Evolutionary conservation across 495 filamentous ascomycete genomes (phyloP), one percentile per base, ranked within the genome.

Genomic region (Staphylotrichum tortipilum): DNA sequence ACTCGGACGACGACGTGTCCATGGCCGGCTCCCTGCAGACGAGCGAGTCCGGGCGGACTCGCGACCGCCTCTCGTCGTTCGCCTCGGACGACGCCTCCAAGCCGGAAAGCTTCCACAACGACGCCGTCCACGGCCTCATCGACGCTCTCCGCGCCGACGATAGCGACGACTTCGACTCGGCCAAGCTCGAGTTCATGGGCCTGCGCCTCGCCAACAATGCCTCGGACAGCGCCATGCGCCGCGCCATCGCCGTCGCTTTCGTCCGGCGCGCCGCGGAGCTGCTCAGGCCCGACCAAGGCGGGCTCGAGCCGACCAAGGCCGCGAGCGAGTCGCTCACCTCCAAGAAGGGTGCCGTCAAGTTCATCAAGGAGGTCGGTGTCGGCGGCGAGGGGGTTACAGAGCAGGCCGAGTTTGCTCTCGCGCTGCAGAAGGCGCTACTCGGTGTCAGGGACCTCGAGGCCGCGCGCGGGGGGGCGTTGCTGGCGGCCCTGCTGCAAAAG

Each of bases 151-250:
- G 72, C 34, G 68, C 63, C 3, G 61, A 59, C 17, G 66, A 63
- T 26, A 80, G 80, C 47, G 82, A 84, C 43, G 79, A 87, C 34
- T 80, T 88, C n/a, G 87, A 92, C 60, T 84, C 85, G 10, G 88
- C 92, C 8, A 84, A 86, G 56, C 74, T 97, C 10, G 92, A 99
- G 63, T 82, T 99, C 35, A 92, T 85, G 69, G 84, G 86, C 56
- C 76, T 95, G 30, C 81, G 90, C 6, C 86, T 99, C 69, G 84
- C 81, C 19, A 85, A 83, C 53, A 89, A 99, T 61, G 94, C 92
- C 6, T 86, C 84, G 2, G 90, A 94, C 55, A 75, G 83, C 57
- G 82, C 89, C 64, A 85, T 96, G 52, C 86, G 91, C 21, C 85
- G 84, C 4, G 88, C 92, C 4, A 80, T 96, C 23, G 87, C 84